A percentile compares a stretch with the other conserved stretches of the same genome.
Evolutionary conservation across 257 asterid genomes (phyloP).

Genomic region (Solanum boliviense): DNA sequence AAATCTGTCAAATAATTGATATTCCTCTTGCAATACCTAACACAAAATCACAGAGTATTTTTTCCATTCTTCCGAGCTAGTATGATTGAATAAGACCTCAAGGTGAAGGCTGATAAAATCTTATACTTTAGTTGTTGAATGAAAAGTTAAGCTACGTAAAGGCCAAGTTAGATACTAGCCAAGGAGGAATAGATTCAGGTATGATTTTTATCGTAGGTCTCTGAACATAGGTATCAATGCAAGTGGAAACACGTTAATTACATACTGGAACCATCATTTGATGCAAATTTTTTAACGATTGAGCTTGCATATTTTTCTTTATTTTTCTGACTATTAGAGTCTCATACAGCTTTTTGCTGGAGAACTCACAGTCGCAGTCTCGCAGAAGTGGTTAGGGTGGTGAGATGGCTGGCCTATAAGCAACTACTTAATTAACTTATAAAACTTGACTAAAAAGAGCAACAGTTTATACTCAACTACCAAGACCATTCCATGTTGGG

Average conservation of each 20-base stretch:
- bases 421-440: background rate
- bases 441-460: background rate
- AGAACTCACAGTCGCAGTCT: background rate
- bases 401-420: background rate
- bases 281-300: background rate
- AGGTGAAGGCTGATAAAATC: background rate
- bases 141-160: background rate
- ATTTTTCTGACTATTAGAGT: background rate
- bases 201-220: background rate
- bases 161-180: background rate
- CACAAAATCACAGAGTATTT: background rate
- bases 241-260: background rate
- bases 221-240: background rate
- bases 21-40: background rate
- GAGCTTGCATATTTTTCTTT: background rate
- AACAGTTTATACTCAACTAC: background rate
- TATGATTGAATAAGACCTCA: background rate
- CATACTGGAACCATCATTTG: background rate
- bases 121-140: background rate
- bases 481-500: background rate
- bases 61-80: background rate
- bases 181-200: background rate
- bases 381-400: background rate
- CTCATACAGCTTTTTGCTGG: background rate
- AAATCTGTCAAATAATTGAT: background rate